A percentile compares a stretch with the other conserved stretches of the same genome.
Evolutionary conservation across 2,329 filamentous ascomycete species (phyloP).

Genomic region (Tolypocladium paradoxum): DNA sequence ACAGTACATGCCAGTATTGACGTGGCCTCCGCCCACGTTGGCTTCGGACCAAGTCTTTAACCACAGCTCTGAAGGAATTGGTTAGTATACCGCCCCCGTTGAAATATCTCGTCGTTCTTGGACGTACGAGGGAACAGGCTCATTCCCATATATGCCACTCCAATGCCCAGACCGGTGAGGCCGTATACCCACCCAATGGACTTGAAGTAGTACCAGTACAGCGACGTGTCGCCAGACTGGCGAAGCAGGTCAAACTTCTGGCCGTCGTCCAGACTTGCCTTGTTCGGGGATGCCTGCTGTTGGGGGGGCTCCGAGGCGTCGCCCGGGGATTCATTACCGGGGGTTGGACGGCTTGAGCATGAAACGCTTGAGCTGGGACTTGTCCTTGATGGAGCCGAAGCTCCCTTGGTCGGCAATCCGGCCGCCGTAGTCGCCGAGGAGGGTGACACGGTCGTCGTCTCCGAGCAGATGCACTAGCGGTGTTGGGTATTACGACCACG

Average conservation of each 20-base stretch:
- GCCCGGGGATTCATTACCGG: background rate
- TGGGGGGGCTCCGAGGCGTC: background rate
- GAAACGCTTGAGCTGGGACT: background rate
- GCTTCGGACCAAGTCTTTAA: conserved; percentile 1
- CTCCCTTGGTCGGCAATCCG: background rate
- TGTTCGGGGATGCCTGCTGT: background rate
- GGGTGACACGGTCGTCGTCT: background rate
- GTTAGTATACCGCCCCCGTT: background rate
- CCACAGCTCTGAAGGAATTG: background rate
- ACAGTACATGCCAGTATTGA: background rate
- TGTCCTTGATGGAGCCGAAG: background rate
- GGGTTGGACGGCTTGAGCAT: background rate
- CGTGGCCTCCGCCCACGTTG: background rate
- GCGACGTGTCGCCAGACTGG: background rate
- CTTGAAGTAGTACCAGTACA: conserved; percentile 1
- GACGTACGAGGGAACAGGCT: background rate
- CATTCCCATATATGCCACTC: background rate
- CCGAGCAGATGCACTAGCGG: background rate
- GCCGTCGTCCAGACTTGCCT: background rate
- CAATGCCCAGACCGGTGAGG: background rate
- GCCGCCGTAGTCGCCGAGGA: background rate
- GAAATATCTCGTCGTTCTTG: too few species aligned
- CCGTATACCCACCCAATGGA: background rate
- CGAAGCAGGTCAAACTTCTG: background rate
- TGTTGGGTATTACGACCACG: background rate